Evolutionary conservation across 2,329 filamentous ascomycete species (phyloP).

Genomic region (Magnaporthiopsis incrustans): DNA sequence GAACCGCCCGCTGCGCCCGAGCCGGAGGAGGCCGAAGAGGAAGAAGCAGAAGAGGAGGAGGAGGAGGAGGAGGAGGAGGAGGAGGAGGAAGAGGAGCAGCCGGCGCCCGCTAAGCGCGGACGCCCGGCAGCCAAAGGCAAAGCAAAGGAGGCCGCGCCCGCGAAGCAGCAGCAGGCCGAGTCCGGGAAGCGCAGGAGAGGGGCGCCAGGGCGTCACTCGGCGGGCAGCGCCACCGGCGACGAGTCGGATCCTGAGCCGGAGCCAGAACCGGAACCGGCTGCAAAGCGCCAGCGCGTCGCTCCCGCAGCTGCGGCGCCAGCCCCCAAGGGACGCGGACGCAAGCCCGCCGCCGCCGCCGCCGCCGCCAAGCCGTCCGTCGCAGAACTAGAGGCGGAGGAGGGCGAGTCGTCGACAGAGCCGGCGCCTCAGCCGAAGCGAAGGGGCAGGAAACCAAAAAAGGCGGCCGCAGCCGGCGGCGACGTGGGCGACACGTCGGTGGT

Average conservation of each 20-base stretch:
- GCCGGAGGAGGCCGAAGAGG: not conserved
- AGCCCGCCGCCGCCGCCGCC: constrained; percentile 14
- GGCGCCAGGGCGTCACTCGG: not conserved
- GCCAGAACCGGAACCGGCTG: constrained; percentile 13
- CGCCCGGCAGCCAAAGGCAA: not conserved
- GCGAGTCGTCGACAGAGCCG: constrained; percentile 21
- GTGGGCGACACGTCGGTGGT: constrained; percentile 27
- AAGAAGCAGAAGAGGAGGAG: not conserved
- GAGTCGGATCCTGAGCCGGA: constrained; percentile 18
- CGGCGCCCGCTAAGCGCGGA: not conserved
- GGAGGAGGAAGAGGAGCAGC: not conserved
- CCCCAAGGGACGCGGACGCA: constrained; percentile 16
- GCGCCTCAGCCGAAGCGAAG: constrained; percentile 17
- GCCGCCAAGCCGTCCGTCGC: not conserved
- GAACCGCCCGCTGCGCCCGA: not conserved
- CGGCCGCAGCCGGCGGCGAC: not conserved
- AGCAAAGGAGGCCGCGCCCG: not conserved
- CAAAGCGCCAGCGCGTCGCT: constrained; percentile 11
- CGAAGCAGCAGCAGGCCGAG: not conserved
- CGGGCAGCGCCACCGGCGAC: constrained; percentile 11
- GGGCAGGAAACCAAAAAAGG: constrained; percentile 10
- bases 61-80: not conserved
- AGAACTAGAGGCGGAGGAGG: not conserved
- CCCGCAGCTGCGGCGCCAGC: not conserved
- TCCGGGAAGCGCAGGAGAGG: constrained; percentile 1